Conservation (phyloP, 2,329 filamentous ascomycete genomes). For the Fusarium sp. region DNA sequence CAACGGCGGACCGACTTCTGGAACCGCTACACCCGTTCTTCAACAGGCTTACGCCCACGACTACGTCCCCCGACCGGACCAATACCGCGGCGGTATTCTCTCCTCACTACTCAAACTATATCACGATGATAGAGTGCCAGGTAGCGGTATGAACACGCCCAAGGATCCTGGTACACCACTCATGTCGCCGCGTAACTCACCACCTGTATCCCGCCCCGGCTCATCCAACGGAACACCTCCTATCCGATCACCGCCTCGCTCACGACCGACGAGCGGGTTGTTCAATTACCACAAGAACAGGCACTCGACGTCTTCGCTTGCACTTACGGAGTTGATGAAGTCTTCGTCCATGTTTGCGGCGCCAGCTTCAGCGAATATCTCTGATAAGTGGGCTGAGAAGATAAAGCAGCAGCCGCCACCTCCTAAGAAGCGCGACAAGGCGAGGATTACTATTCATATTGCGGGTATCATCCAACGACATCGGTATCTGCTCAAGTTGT, state of each 20-base stretch:
- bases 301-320: constrained; percentile 53
- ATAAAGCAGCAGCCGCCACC: constrained; percentile 49
- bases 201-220: constrained; percentile 50
- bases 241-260: constrained; percentile 42
- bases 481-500: constrained; percentile 83
- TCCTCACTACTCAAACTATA: constrained; percentile 77
- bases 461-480: constrained; percentile 79
- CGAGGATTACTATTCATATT: constrained; percentile 64
- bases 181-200: constrained; percentile 54
- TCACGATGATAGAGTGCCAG: constrained; percentile 55
- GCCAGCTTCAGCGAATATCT: constrained; percentile 55
- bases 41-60: constrained; percentile 60
- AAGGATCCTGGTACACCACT: constrained; percentile 49
- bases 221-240: constrained; percentile 47
- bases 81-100: constrained; percentile 77
- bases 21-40: constrained; percentile 48
- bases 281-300: constrained; percentile 53
- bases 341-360: constrained; percentile 62
- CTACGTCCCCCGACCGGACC: constrained; percentile 71
- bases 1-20: constrained; percentile 43
- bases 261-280: constrained; percentile 50
- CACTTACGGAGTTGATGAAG: constrained; percentile 61
- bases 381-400: constrained; percentile 55
- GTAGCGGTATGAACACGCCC: constrained; percentile 54
- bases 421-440: constrained; percentile 49